phyloP scores from a whole-genome alignment of 805 yeast genomes.

The Kurtzmaniella fragi region DNA sequence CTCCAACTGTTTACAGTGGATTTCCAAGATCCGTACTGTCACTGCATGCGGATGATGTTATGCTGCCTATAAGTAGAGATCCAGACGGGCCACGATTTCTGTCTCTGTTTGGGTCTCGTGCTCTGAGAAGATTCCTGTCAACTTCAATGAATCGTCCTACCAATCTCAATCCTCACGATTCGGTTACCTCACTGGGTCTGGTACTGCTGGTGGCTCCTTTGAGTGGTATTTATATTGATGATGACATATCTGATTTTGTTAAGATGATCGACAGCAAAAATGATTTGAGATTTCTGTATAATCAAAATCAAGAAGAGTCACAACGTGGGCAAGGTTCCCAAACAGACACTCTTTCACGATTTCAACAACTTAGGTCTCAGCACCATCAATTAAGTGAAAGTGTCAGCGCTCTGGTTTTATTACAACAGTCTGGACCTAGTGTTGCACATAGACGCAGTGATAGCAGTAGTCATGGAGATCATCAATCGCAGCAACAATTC shows the following conservation, averaged over 20 bases:
- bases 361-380: conserved; percentile 46
- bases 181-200: conserved; percentile 25
- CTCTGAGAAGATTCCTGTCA: conserved; percentile 43
- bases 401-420: conserved; percentile 44
- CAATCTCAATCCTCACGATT: conserved; percentile 14
- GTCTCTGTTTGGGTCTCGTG: conserved; percentile 68
- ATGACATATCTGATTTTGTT: conserved; percentile 67
- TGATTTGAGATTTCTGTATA: conserved; percentile 38
- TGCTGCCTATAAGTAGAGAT: conserved; percentile 1
- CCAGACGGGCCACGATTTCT: conserved; percentile 48
- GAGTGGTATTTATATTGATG: conserved; percentile 45
- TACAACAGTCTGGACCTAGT: conserved; percentile 14
- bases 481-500: background rate
- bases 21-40: conserved; percentile 35
- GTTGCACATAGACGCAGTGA: background rate
- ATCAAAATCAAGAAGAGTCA: conserved; percentile 8
- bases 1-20: conserved; percentile 6
- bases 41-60: conserved; percentile 25
- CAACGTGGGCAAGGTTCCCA: conserved; percentile 16
- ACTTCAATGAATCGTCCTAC: conserved; percentile 25
- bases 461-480: background rate
- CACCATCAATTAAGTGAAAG: conserved; percentile 55
- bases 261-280: conserved; percentile 62
- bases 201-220: conserved; percentile 24
- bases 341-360: conserved; percentile 45